A percentile compares a stretch with the other conserved stretches of the same genome.
phyloP scores from a whole-genome alignment of 495 filamentous ascomycete species.

The Cercophora sp. region DNA sequence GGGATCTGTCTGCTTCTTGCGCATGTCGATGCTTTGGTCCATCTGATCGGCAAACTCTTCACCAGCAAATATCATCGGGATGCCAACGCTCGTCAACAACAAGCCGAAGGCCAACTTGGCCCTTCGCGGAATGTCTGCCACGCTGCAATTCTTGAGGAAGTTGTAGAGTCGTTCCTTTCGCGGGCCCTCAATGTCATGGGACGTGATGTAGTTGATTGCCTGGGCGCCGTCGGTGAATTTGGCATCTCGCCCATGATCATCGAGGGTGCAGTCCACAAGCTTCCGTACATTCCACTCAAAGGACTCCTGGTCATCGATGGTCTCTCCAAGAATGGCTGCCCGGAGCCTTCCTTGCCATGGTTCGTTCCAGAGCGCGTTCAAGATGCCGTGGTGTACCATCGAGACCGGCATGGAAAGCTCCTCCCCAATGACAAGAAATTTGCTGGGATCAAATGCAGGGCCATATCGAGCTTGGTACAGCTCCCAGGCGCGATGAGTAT shows the following conservation, averaged over 20 bases:
- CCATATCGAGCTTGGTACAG: slow-evolving; percentile 18
- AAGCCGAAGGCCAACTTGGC: slow-evolving; percentile 28
- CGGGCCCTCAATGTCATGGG: slow-evolving; percentile 29
- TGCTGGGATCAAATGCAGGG: slow-evolving; percentile 13
- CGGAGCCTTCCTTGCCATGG: slow-evolving; percentile 25
- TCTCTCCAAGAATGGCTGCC: slow-evolving; percentile 19
- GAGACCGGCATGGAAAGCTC: slow-evolving; percentile 26
- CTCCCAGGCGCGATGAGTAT: slow-evolving; percentile 26
- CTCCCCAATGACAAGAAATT: slow-evolving; percentile 32
- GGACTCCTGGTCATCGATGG: slow-evolving; percentile 7
- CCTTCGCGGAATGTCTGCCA: slow-evolving; percentile 22
- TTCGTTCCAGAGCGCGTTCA: slow-evolving; percentile 33
- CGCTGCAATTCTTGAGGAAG: slow-evolving; percentile 20
- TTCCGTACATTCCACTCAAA: slow-evolving; percentile 32
- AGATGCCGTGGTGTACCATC: slow-evolving; percentile 19
- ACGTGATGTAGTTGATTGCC: slow-evolving; percentile 33
- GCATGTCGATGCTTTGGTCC: slow-evolving; percentile 23
- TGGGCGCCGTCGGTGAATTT: slow-evolving; percentile 26
- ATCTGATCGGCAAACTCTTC: slow-evolving; percentile 32
- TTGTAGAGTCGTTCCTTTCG: slow-evolving; percentile 29
- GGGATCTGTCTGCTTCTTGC: slow-evolving; percentile 29
- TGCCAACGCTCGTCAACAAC: slow-evolving; percentile 31
- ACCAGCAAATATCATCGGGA: slow-evolving; percentile 35
- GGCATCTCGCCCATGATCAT: slow-evolving; percentile 12
- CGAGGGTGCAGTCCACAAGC: slow-evolving; percentile 25